Conservation (phyloP, 306 rosid genomes). For the Inga laurina region DNA sequence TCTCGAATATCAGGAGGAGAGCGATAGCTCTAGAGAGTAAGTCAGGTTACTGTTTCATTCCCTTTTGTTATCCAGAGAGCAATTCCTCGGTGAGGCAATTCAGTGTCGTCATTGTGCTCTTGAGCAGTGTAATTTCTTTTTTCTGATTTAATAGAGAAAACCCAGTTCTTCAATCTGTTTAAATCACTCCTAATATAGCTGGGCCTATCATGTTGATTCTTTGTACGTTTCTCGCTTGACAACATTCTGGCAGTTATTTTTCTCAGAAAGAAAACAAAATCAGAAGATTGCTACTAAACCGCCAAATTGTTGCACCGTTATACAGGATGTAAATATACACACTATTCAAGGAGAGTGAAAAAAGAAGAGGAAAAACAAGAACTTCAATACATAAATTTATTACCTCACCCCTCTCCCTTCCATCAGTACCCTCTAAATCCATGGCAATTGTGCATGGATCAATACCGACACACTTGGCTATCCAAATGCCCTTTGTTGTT, state of each 20-base stretch:
- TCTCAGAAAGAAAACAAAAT: background rate
- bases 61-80: no score
- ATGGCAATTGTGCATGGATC: slow-evolving; percentile 88
- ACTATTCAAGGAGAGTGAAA: background rate
- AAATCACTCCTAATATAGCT: no score
- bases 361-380: background rate
- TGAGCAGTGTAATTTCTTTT: no score
- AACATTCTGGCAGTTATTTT: background rate
- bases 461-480: slow-evolving; percentile 78
- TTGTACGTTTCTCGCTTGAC: background rate
- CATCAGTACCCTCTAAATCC: slow-evolving; percentile 99
- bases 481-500: slow-evolving; percentile 96
- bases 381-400: slow-evolving; percentile 11
- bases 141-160: no score
- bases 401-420: slow-evolving; percentile 99
- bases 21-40: no score
- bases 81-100: no score
- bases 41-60: no score
- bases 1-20: no score
- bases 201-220: background rate
- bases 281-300: background rate
- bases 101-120: no score
- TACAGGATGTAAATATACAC: background rate
- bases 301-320: background rate
- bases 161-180: no score